Base-by-base conservation (phyloP, 305 asterid genomes). In the Plantago lanceolata region DNA sequence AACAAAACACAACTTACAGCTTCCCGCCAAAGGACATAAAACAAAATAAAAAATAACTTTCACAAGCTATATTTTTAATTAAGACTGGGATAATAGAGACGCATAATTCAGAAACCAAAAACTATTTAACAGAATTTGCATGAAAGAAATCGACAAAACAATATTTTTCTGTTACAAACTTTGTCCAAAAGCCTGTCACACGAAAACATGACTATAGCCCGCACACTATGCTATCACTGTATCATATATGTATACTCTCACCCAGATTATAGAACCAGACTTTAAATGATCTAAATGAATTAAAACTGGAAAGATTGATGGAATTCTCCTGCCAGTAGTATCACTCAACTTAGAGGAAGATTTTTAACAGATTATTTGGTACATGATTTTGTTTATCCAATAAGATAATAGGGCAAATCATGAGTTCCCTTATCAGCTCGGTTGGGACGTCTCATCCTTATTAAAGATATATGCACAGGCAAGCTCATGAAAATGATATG, bases 71-170 rank as follows among this genome's bases (percentile, higher is more conserved):
- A 37, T 24, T 24, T 12, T 19, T 17, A 21, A 19, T 17, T 51
- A 51, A 51, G 31, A 51, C 6, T 20, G 45, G 7, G 16, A 21
- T 35, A 28, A 12, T 16, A 19, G 61, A 19, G 21, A 28, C 45
- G 7, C 17, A 12, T 26, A 43, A 56, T 0, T 56, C 61, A 56
- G 61, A 29, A 28, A 28, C 37, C 5, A 13, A 16, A 19, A 26
- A 56, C 45, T 29, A 56, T 13, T 13, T 28, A 56, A 12, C 33
- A 56, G 44, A 56, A 15, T 56, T 51, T 56, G 61, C 44, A 19
- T 56, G 61, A 40, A 56, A 56, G 11, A 15, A 26, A 56, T 56
- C 24, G 37, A 56, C 45, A 14, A 16, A 29, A 56, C 61, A 56
- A 7, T 56, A 54, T 24, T 4, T 24, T 14, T 35, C 17, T 17